Percentiles rank a stretch among this genome's conserved stretches.
phyloP scores from a whole-genome alignment of 495 filamentous ascomycete genomes.

The Penicillium psychrofluorescens region DNA sequence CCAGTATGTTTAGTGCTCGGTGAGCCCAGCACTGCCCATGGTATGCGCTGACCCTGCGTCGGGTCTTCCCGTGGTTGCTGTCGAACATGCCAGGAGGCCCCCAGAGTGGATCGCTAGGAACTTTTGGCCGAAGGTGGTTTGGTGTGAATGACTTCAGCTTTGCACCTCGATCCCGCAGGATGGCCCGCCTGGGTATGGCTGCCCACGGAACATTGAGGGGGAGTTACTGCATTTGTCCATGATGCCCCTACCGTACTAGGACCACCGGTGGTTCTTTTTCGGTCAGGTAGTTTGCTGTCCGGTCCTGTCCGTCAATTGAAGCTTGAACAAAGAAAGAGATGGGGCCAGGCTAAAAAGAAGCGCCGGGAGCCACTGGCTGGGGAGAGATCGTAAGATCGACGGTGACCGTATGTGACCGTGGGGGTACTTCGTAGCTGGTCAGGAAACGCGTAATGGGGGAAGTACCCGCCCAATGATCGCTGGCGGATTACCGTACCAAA shows the following conservation, averaged over 20 bases:
- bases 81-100: slow-evolving; percentile 5
- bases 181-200: background rate
- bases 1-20: too few relatives aligned
- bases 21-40: background rate
- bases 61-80: slow-evolving; percentile 7
- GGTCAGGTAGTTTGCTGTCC: too few relatives aligned
- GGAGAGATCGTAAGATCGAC: slow-evolving; percentile 8
- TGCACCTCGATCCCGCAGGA: background rate
- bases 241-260: background rate
- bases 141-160: slow-evolving; percentile 13
- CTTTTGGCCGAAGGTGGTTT: slow-evolving; percentile 7
- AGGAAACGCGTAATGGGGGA: too few relatives aligned
- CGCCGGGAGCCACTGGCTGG: slow-evolving; percentile 4
- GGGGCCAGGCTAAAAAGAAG: slow-evolving; percentile 16
- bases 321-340: slow-evolving; percentile 3
- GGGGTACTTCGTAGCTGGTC: too few relatives aligned
- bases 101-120: slow-evolving; percentile 13
- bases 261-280: background rate
- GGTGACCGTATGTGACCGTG: slow-evolving; percentile 3
- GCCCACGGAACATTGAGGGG: too few relatives aligned
- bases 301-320: background rate
- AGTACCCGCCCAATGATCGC: slow-evolving; percentile 1
- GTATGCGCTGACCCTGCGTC: slow-evolving; percentile 5
- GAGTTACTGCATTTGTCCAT: background rate
- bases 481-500: slow-evolving; percentile 1